Conservation (phyloP, 805 yeast genomes). For the Saccharomycopsis vini region DNA sequence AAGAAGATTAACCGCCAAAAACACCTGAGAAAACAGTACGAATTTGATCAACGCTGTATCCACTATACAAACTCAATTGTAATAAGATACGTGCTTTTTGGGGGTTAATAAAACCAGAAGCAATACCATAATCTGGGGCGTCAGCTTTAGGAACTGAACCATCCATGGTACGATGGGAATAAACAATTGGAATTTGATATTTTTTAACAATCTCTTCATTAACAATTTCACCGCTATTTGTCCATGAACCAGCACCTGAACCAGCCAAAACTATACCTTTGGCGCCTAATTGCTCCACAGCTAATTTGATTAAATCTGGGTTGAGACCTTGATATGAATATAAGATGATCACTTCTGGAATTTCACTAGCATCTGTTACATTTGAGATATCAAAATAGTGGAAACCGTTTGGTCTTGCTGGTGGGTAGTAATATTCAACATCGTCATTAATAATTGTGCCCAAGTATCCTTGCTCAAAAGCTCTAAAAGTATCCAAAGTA, state of each 20-base stretch:
- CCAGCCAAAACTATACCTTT: slow-evolving; percentile 56
- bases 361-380: not conserved
- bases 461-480: slow-evolving; percentile 37
- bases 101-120: slow-evolving; percentile 60
- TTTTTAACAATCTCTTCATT: slow-evolving; percentile 29
- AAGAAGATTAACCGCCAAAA: not conserved
- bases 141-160: slow-evolving; percentile 49
- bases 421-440: not conserved
- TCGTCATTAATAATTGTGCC: not conserved
- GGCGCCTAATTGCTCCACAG: slow-evolving; percentile 32
- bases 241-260: slow-evolving; percentile 61
- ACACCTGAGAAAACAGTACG: not conserved
- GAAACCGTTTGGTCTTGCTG: not conserved
- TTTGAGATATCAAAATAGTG: not conserved
- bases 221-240: slow-evolving; percentile 36
- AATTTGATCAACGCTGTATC: slow-evolving; percentile 27
- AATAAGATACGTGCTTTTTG: slow-evolving; percentile 52
- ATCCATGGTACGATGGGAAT: slow-evolving; percentile 58
- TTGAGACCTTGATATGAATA: not conserved
- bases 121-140: slow-evolving; percentile 36
- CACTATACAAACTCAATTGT: slow-evolving; percentile 41
- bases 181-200: slow-evolving; percentile 43
- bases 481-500: slow-evolving; percentile 57
- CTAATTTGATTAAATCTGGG: not conserved
- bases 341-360: not conserved